Evolutionary conservation across 2,329 filamentous ascomycete species (phyloP).

Genomic region (Paraconiothyrium sp.): DNA sequence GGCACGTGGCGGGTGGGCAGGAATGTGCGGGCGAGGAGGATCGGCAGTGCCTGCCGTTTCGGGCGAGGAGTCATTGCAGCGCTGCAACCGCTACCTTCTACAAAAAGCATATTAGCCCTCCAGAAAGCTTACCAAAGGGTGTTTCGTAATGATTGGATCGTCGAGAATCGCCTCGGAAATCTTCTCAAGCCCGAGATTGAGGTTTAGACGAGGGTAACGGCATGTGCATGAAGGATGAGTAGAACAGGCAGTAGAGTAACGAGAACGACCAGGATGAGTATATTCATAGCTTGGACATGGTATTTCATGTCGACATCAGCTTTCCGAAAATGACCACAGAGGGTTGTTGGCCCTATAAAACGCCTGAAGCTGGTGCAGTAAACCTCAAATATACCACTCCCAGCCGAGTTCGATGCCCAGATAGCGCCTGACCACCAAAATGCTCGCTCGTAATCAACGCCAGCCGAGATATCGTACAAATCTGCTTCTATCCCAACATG

Average conservation of each 20-base stretch:
- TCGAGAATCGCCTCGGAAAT: background rate
- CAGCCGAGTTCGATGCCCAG: slow-evolving; percentile 10
- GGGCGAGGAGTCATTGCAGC: slow-evolving; percentile 5
- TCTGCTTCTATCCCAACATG: slow-evolving; percentile 18
- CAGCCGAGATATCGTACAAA: slow-evolving; percentile 18
- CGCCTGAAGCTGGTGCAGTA: slow-evolving; percentile 3
- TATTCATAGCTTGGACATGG: background rate
- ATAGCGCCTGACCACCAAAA: slow-evolving; percentile 16
- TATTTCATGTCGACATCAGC: background rate
- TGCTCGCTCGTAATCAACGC: slow-evolving; percentile 20
- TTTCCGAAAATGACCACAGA: background rate
- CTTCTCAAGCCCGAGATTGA: background rate
- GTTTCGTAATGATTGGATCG: background rate
- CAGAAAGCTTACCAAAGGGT: too few species aligned
- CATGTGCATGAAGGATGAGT: background rate
- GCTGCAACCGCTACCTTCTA: background rate
- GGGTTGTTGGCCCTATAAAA: background rate
- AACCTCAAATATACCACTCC: slow-evolving; percentile 8
- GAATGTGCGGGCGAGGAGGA: background rate
- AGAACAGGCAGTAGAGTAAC: background rate
- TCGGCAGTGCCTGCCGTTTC: background rate
- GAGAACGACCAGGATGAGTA: background rate
- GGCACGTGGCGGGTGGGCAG: background rate
- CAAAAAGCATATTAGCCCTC: too few species aligned
- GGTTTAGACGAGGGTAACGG: background rate